These are phyloP conservation scores for Trichocomaceae sp. DNA, from an alignment of 2,329 filamentous ascomycete genomes.

Conservation along the genomic window DNA sequence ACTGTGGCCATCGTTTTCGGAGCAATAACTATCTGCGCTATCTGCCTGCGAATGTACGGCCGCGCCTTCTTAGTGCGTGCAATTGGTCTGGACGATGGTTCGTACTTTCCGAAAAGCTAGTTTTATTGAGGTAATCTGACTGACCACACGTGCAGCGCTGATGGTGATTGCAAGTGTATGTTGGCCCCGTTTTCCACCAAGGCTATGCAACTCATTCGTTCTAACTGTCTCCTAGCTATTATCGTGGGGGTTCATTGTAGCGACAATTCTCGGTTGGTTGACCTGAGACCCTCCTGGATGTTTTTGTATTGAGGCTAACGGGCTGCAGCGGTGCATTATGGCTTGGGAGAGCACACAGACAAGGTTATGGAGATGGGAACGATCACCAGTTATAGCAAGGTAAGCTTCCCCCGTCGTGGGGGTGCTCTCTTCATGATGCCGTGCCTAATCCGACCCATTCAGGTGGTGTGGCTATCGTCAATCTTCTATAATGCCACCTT, in stretches of 20 bases:
- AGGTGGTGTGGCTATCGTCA: slow-evolving; percentile 43
- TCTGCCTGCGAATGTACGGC: not conserved
- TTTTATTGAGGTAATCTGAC: not conserved
- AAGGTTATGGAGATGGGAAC: slow-evolving; percentile 20
- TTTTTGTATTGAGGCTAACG: not conserved
- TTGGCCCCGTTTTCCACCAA: too few relatives aligned
- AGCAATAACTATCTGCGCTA: not conserved
- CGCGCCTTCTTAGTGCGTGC: not conserved
- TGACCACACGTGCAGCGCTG: not conserved
- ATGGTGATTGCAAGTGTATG: slow-evolving; percentile 1
- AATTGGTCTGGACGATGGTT: not conserved
- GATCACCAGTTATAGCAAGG: slow-evolving; percentile 17
- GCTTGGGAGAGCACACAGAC: slow-evolving; percentile 27
- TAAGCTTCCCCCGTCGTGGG: slow-evolving; percentile 16
- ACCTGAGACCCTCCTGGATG: not conserved
- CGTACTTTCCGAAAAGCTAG: not conserved
- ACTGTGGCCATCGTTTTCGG: slow-evolving; percentile 2
- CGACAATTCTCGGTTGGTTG: not conserved
- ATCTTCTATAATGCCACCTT: slow-evolving; percentile 45
- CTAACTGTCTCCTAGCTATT: not conserved
- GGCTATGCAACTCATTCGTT: not conserved
- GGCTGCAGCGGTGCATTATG: slow-evolving; percentile 16
- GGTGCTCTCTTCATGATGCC: too few relatives aligned
- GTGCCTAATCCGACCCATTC: too few relatives aligned
- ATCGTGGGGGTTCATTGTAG: not conserved